phyloP scores from a whole-genome alignment of 768 basidiomycete genomes.

The Clavaria fumosa region DNA sequence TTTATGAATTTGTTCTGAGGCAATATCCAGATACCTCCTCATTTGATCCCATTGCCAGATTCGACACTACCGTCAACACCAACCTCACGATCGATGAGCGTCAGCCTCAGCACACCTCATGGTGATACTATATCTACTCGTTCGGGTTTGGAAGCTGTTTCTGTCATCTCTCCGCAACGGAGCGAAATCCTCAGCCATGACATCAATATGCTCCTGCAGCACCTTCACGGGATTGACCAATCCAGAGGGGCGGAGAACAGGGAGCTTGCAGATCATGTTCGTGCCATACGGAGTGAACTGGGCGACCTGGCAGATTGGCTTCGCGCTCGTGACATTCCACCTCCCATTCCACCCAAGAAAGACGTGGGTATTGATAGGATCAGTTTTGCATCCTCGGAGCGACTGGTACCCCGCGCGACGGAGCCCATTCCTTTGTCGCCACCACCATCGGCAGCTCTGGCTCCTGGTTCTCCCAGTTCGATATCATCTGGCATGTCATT shows the following conservation, averaged over 20 bases:
- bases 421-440: constrained; percentile 14
- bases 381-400: constrained; percentile 22
- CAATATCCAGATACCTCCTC: constrained; percentile 3
- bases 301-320: constrained; percentile 44
- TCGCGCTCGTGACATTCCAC: constrained; percentile 26
- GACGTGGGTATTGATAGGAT: constrained; percentile 34
- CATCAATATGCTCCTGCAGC: constrained; percentile 35
- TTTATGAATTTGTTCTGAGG: background rate
- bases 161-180: too few species aligned
- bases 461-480: constrained; percentile 11
- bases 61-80: constrained; percentile 6
- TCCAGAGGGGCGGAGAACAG: constrained; percentile 46
- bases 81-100: constrained; percentile 23
- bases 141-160: constrained; percentile 28
- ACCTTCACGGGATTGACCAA: constrained; percentile 39
- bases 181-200: constrained; percentile 36
- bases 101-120: constrained; percentile 36
- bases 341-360: constrained; percentile 9
- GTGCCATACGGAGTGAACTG: constrained; percentile 54
- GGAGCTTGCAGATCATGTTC: constrained; percentile 51
- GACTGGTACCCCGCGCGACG: constrained; percentile 13
- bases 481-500: constrained; percentile 27
- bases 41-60: constrained; percentile 4
- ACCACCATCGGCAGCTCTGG: too few species aligned
- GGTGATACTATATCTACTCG: constrained; percentile 34